Conservation (phyloP, 495 filamentous ascomycete species). For the Chaetomium cochliodes region DNA sequence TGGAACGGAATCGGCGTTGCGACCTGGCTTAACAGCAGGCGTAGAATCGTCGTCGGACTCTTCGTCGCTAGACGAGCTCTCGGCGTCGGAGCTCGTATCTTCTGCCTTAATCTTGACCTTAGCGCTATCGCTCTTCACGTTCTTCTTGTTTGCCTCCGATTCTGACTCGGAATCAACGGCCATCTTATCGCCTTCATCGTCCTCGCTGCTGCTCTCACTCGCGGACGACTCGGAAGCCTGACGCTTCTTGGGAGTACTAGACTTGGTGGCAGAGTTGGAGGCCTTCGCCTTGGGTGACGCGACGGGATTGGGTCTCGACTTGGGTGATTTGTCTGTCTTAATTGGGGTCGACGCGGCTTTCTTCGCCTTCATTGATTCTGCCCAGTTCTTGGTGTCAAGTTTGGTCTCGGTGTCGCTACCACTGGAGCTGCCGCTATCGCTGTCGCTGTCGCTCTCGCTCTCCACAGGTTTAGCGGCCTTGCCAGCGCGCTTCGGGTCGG, state of each 20-base stretch:
- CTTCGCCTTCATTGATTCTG: slow-evolving; percentile 15
- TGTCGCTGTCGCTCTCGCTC: slow-evolving; percentile 28
- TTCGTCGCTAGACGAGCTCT: slow-evolving; percentile 24
- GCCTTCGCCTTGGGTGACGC: background rate
- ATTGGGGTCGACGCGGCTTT: background rate
- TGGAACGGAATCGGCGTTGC: background rate
- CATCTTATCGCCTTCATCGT: slow-evolving; percentile 22
- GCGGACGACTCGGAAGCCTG: slow-evolving; percentile 17
- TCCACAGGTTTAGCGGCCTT: slow-evolving; percentile 32
- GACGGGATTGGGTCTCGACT: background rate
- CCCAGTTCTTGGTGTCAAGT: background rate
- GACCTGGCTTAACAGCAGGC: background rate
- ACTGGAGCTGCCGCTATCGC: slow-evolving; percentile 27
- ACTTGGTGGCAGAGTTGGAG: slow-evolving; percentile 9
- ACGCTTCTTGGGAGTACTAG: background rate
- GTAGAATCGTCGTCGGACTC: slow-evolving; percentile 24
- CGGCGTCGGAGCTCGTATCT: slow-evolving; percentile 31
- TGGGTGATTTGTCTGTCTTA: background rate
- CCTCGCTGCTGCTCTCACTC: slow-evolving; percentile 33
- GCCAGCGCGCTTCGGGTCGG: slow-evolving; percentile 24
- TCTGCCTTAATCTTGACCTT: slow-evolving; percentile 2
- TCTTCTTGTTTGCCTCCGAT: background rate
- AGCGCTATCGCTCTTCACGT: background rate
- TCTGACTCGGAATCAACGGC: slow-evolving; percentile 8
- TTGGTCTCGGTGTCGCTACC: slow-evolving; percentile 25